These are phyloP conservation scores for Rhizopogon sp. DNA, from an alignment of 768 basidiomycete species.

Conservation along the genomic window DNA sequence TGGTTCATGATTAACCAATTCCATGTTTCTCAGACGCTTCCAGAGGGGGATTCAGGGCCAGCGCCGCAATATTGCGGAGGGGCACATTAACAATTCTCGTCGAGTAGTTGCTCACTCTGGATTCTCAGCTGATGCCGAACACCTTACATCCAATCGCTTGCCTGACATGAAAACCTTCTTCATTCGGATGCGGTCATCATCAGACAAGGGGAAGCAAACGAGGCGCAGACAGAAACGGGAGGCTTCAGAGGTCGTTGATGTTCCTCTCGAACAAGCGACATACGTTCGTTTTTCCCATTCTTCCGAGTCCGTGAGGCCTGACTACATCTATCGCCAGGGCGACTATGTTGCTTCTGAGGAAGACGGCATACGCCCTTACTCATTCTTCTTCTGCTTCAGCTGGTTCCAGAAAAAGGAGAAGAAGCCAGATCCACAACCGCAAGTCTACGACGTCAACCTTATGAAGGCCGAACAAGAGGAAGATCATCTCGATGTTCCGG, in stretches of 20 bases:
- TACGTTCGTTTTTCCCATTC: background rate
- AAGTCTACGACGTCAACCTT: background rate
- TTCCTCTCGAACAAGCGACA: background rate
- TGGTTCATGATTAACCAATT: background rate
- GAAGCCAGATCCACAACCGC: background rate
- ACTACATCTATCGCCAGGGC: background rate
- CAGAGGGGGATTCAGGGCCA: background rate
- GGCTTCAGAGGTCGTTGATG: background rate
- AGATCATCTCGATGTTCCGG: too few species aligned
- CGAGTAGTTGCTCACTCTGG: background rate
- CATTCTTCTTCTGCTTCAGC: background rate
- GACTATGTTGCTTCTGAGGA: background rate
- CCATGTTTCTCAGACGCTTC: background rate
- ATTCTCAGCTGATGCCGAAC: background rate
- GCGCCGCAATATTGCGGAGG: background rate
- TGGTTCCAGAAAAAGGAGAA: background rate
- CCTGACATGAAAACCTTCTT: background rate
- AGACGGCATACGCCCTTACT: background rate
- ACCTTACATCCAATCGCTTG: background rate
- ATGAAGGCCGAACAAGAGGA: background rate
- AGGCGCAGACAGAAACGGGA: background rate
- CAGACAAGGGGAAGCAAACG: background rate
- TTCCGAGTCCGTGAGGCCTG: background rate
- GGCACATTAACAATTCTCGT: background rate
- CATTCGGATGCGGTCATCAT: background rate